Percentiles rank a stretch among this genome's conserved stretches.
Conservation (phyloP, 2,329 filamentous ascomycete species). For the Dactylella cylindrospora region DNA sequence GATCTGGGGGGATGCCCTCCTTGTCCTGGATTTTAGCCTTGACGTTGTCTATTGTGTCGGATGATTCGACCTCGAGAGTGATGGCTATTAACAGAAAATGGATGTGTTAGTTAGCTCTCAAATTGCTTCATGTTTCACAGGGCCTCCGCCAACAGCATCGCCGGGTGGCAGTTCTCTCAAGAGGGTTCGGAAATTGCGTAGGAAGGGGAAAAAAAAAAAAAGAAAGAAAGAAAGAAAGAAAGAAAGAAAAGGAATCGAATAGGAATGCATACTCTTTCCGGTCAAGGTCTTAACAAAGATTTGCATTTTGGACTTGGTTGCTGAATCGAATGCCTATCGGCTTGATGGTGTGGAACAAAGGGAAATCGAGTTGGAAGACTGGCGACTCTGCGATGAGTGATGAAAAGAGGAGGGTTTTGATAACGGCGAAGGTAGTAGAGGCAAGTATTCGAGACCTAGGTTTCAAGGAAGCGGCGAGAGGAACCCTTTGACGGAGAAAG, state of each 20-base stretch:
- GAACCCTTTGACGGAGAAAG: too few relatives aligned
- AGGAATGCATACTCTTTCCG: constrained; percentile 63
- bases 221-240: too few relatives aligned
- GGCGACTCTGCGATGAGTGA: not conserved
- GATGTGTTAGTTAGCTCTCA: not conserved
- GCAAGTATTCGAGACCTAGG: too few relatives aligned
- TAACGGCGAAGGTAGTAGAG: too few relatives aligned
- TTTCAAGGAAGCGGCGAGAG: too few relatives aligned
- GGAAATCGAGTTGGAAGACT: constrained; percentile 3
- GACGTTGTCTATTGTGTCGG: constrained; percentile 66
- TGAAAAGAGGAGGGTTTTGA: too few relatives aligned
- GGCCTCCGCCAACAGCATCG: too few relatives aligned
- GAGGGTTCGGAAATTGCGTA: too few relatives aligned
- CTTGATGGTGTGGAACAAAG: constrained; percentile 3
- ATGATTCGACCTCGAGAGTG: constrained; percentile 66
- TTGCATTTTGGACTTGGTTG: constrained; percentile 60
- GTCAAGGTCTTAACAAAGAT: constrained; percentile 85
- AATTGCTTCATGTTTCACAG: too few relatives aligned
- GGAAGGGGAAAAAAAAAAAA: too few relatives aligned
- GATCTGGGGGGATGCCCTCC: constrained; percentile 98
- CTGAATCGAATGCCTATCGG: not conserved
- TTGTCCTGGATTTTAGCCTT: constrained; percentile 72
- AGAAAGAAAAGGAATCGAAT: not conserved
- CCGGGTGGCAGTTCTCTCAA: too few relatives aligned
- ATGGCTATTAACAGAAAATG: constrained; percentile 60